phyloP scores from a whole-genome alignment of 257 asterid species.

The Scutellaria barbata region DNA sequence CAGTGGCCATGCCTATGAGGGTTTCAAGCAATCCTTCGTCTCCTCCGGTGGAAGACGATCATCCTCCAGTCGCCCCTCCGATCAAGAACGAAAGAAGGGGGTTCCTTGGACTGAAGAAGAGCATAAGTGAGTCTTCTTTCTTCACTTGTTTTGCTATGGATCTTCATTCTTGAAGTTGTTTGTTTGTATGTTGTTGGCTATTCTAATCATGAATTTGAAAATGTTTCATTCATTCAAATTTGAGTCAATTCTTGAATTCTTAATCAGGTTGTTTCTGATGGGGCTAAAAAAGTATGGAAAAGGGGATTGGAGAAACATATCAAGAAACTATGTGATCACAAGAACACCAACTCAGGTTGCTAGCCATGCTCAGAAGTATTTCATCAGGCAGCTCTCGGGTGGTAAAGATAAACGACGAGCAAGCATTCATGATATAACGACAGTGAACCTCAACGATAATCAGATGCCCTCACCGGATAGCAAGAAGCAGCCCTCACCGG shows the following conservation, averaged over 20 bases:
- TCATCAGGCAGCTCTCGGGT: conserved; percentile 85
- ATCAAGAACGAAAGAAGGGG: conserved; percentile 91
- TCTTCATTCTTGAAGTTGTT: conserved; percentile 15
- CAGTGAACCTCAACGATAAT: conserved; percentile 62
- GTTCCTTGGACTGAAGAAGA: conserved; percentile 99
- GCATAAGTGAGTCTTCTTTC: conserved; percentile 65
- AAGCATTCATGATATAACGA: conserved; percentile 94
- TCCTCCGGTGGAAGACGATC: conserved; percentile 53
- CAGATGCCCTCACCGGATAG: conserved; percentile 60
- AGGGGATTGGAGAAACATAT: conserved; percentile 98
- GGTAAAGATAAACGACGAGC: conserved; percentile 95
- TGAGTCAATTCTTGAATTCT: conserved; percentile 11
- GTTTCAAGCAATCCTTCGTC: conserved; percentile 49
- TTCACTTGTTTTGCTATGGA: not conserved
- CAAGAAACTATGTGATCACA: conserved; percentile 79
- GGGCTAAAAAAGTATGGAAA: conserved; percentile 95
- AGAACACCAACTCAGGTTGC: conserved; percentile 99
- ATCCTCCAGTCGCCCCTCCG: conserved; percentile 57
- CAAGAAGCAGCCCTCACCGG: conserved; percentile 52
- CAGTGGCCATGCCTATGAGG: conserved; percentile 48
- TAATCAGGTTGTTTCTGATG: conserved; percentile 77
- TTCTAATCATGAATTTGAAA: no score
- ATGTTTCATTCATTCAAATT: no score
- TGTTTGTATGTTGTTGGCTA: not conserved
- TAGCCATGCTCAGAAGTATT: conserved; percentile 96